Percentiles rank a stretch among this genome's conserved stretches.
Evolutionary conservation across 2,329 filamentous ascomycete genomes (phyloP).

Genomic region (Clathrospora elynae): DNA sequence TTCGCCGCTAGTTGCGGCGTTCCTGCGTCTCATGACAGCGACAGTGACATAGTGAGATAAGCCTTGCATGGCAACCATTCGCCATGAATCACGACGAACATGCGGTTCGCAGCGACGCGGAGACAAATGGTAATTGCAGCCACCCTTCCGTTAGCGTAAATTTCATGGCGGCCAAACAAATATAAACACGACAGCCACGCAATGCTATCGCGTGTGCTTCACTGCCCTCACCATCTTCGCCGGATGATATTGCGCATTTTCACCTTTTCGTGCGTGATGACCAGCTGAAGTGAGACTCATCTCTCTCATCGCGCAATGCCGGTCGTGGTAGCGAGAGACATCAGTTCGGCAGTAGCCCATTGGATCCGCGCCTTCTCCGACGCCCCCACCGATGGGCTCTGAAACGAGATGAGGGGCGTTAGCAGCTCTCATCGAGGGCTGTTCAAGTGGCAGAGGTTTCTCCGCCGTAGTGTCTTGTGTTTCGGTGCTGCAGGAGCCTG

Average conservation of each 20-base stretch:
- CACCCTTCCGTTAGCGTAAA: slow-evolving; percentile 7
- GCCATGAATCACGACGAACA: slow-evolving; percentile 10
- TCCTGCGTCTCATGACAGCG: not conserved
- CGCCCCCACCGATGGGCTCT: slow-evolving; percentile 10
- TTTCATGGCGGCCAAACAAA: not conserved
- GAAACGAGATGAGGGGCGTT: slow-evolving; percentile 40
- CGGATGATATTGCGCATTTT: not conserved
- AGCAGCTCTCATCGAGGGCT: slow-evolving; percentile 10
- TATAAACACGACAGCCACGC: slow-evolving; percentile 3
- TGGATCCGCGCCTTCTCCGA: slow-evolving; percentile 22
- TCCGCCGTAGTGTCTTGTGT: slow-evolving; percentile 22
- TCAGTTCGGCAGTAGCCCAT: slow-evolving; percentile 27
- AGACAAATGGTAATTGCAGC: slow-evolving; percentile 4
- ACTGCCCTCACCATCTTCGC: not conserved
- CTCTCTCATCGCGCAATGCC: slow-evolving; percentile 18
- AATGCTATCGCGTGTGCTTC: not conserved
- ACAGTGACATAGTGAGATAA: not conserved
- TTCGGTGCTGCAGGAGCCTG: slow-evolving; percentile 11
- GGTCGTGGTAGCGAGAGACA: slow-evolving; percentile 25
- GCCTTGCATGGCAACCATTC: not conserved
- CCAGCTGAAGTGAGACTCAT: slow-evolving; percentile 21
- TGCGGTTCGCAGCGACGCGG: slow-evolving; percentile 10
- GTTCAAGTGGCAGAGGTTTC: slow-evolving; percentile 30
- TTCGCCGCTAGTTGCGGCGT: no score
- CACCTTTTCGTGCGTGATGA: not conserved